Evolutionary conservation across 2,329 filamentous ascomycete species (phyloP).

Genomic region (Claviceps spartinae): DNA sequence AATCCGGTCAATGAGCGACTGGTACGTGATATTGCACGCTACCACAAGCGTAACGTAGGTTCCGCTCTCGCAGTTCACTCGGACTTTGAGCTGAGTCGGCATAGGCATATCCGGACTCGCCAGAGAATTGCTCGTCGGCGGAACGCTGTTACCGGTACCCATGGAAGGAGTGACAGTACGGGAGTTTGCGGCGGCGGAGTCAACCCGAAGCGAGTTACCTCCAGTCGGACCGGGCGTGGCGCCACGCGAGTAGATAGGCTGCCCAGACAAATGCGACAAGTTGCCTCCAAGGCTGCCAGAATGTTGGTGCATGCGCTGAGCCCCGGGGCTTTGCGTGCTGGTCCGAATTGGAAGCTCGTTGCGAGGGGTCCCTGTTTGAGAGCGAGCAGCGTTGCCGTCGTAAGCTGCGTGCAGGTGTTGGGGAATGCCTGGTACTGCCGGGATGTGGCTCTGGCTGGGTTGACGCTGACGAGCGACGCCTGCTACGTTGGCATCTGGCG

Average conservation of each 20-base stretch:
- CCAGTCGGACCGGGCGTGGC: constrained; percentile 25
- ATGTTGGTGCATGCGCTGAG: constrained; percentile 41
- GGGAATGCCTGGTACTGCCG: constrained; percentile 64
- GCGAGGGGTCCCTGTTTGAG: constrained; percentile 68
- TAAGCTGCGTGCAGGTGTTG: constrained; percentile 49
- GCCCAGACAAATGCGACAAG: constrained; percentile 42
- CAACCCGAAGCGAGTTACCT: constrained; percentile 24
- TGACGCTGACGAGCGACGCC: constrained; percentile 43
- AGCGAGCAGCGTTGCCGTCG: constrained; percentile 57
- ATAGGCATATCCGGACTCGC: constrained; percentile 37
- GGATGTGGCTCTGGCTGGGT: constrained; percentile 42
- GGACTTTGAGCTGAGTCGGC: constrained; percentile 79
- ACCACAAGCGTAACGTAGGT: constrained; percentile 95
- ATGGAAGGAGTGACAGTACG: constrained; percentile 35
- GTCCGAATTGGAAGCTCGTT: constrained; percentile 53
- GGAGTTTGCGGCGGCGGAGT: constrained; percentile 24
- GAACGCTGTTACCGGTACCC: constrained; percentile 18
- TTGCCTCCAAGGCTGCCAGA: constrained; percentile 35
- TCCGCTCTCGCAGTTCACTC: constrained; percentile 74
- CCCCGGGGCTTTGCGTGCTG: constrained; percentile 57
- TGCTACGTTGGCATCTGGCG: constrained; percentile 76
- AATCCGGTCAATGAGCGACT: constrained; percentile 86
- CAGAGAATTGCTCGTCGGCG: constrained; percentile 16
- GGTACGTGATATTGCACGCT: constrained; percentile 87
- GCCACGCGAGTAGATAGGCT: constrained; percentile 39